phyloP scores from a whole-genome alignment of 495 filamentous ascomycete species.

The Aspergillus affinis region DNA sequence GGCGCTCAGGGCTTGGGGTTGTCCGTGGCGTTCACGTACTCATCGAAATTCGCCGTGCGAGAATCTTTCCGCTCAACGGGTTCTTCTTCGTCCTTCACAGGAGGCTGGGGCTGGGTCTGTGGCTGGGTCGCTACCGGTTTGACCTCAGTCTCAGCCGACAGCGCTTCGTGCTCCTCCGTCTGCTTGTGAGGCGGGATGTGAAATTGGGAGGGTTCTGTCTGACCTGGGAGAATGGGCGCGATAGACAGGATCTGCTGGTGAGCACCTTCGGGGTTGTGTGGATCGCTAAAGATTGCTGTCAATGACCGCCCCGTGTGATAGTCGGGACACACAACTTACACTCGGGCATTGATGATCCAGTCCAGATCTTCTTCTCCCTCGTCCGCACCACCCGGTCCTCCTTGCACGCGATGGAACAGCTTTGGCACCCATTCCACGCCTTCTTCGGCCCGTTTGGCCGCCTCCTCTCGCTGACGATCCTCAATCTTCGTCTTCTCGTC shows the following conservation, averaged over 20 bases:
- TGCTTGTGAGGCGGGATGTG: constrained; percentile 42
- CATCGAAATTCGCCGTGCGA: constrained; percentile 47
- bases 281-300: constrained; percentile 52
- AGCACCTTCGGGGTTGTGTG: constrained; percentile 67
- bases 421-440: constrained; percentile 87
- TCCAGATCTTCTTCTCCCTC: constrained; percentile 89
- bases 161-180: constrained; percentile 8
- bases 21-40: constrained; percentile 60
- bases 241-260: constrained; percentile 83
- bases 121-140: constrained; percentile 3
- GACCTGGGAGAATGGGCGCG: constrained; percentile 79
- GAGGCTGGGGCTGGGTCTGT: constrained; percentile 13
- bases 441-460: constrained; percentile 74
- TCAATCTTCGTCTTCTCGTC: constrained; percentile 95
- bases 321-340: constrained; percentile 56
- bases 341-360: constrained; percentile 87
- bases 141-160: constrained; percentile 12
- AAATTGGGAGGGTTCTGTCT: constrained; percentile 45
- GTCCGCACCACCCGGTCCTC: constrained; percentile 68
- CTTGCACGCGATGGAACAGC: constrained; percentile 74
- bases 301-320: background rate
- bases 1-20: constrained; percentile 16
- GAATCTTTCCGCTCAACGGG: constrained; percentile 50
- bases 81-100: constrained; percentile 11
- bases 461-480: constrained; percentile 85